phyloP scores from a whole-genome alignment of 345 rosid genomes.

The Atalantia buxifolia region DNA sequence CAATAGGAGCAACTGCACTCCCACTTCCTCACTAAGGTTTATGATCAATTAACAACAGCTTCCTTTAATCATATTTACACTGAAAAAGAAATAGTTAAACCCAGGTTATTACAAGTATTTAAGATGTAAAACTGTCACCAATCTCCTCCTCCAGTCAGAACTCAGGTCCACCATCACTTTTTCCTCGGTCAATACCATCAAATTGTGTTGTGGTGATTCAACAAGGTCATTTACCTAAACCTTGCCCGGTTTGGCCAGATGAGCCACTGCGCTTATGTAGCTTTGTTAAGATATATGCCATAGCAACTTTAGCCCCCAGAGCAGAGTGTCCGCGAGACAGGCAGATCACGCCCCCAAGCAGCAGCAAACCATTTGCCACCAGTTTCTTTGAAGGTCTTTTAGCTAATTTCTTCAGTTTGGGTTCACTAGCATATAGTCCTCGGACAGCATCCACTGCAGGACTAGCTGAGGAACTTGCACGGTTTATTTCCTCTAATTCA shows the following conservation, averaged over 20 bases:
- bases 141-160: background rate
- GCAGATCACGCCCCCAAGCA: conserved; percentile 71
- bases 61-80: conserved; percentile 2
- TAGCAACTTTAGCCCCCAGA: conserved; percentile 77
- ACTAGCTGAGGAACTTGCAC: conserved; percentile 14
- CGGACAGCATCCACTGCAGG: conserved; percentile 10
- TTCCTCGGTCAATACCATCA: background rate
- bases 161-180: background rate
- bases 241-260: conserved; percentile 31
- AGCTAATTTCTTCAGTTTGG: conserved; percentile 34
- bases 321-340: conserved; percentile 69
- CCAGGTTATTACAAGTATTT: background rate
- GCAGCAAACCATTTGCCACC: conserved; percentile 64
- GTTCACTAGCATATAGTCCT: conserved; percentile 22
- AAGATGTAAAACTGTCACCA: background rate
- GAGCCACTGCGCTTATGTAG: conserved; percentile 51
- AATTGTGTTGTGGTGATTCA: background rate
- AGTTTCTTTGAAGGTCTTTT: conserved; percentile 63
- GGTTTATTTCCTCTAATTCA: conserved; percentile 35
- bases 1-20: too few relatives aligned
- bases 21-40: background rate
- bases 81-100: too few relatives aligned
- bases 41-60: background rate
- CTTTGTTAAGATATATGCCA: conserved; percentile 80
- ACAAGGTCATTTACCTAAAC: conserved; percentile 10